These are phyloP conservation scores for Artemisia tridentata DNA, from an alignment of 129 eudicot species.

Conservation along the genomic window DNA sequence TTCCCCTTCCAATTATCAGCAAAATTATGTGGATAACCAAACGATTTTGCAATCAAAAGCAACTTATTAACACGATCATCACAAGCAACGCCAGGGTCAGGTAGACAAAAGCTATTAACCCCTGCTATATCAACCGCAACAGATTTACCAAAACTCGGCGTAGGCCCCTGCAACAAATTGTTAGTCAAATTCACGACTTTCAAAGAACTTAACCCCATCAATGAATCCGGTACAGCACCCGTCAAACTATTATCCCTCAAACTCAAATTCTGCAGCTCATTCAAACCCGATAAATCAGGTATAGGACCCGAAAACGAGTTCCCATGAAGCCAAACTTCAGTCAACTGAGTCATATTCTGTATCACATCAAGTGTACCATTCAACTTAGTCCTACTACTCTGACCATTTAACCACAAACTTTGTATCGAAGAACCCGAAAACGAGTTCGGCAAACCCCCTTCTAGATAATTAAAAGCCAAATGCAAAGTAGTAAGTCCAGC, in stretches of 20 bases:
- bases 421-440: conserved; percentile 57
- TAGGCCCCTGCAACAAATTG: conserved; percentile 68
- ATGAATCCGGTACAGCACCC: conserved; percentile 66
- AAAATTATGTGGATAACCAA: conserved; percentile 59
- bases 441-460: conserved; percentile 57
- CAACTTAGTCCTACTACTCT: conserved; percentile 36
- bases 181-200: conserved; percentile 61
- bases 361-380: conserved; percentile 63
- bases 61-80: conserved; percentile 54
- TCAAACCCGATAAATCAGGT: conserved; percentile 63
- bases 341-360: conserved; percentile 63
- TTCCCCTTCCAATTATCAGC: conserved; percentile 83
- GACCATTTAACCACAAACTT: conserved; percentile 79
- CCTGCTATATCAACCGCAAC: conserved; percentile 55
- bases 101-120: conserved; percentile 67
- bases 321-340: conserved; percentile 55
- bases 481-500: conserved; percentile 46
- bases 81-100: conserved; percentile 52
- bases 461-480: conserved; percentile 50
- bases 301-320: conserved; percentile 68
- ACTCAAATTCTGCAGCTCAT: conserved; percentile 48
- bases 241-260: conserved; percentile 70
- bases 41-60: conserved; percentile 43
- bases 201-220: conserved; percentile 41
- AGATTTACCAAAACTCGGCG: conserved; percentile 49